Evolutionary conservation across 139 green algal species (phyloP).

Genomic region (Zygnema cylindricum): DNA sequence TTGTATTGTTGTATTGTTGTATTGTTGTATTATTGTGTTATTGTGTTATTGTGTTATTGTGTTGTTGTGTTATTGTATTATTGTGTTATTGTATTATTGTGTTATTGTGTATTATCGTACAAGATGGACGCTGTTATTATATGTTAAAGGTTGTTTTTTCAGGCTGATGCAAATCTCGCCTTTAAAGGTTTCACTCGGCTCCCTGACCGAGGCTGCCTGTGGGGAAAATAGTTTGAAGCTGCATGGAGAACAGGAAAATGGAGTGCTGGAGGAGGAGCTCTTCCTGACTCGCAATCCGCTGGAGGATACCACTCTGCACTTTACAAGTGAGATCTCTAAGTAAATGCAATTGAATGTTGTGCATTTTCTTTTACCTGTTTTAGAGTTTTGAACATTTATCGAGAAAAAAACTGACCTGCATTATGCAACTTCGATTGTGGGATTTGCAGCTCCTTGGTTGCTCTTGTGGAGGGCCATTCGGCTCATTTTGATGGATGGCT

Average conservation of each 20-base stretch:
- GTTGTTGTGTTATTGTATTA: too few species aligned
- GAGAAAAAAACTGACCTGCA: neutral
- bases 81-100: too few species aligned
- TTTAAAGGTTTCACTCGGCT: too few species aligned
- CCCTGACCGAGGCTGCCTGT: too few species aligned
- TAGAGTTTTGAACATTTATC: neutral
- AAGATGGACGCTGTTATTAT: too few species aligned
- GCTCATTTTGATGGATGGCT: neutral
- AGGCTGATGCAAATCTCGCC: too few species aligned
- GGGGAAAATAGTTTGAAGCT: slow-evolving; percentile 45
- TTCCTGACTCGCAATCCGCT: neutral
- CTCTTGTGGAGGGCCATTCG: slow-evolving; percentile 18
- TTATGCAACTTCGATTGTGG: neutral
- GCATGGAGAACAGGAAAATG: slow-evolving; percentile 52
- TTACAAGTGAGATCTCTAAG: neutral
- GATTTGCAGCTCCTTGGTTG: slow-evolving; percentile 15
- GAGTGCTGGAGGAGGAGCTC: slow-evolving; percentile 7
- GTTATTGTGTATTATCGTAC: too few species aligned
- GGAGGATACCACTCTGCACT: slow-evolving; percentile 28
- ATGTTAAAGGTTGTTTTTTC: too few species aligned
- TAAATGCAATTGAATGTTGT: neutral
- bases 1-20: too few species aligned
- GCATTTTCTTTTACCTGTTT: neutral
- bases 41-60: too few species aligned
- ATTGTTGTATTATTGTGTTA: too few species aligned